Conservation (phyloP, 345 rosid genomes). For the Hibiscus mutabilis region DNA sequence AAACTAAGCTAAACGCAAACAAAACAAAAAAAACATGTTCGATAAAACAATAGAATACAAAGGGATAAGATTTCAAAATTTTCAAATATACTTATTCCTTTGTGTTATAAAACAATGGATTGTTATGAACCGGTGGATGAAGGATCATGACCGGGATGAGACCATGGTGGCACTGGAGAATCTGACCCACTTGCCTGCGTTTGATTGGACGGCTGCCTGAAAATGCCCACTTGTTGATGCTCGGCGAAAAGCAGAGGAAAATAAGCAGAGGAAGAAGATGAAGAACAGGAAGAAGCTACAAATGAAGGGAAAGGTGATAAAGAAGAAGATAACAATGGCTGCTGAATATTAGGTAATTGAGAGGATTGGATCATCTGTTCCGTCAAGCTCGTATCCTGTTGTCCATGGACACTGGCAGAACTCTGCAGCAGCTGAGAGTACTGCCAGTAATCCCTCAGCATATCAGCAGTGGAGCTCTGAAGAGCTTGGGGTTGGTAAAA, state of each 20-base stretch:
- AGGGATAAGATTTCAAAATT: not conserved
- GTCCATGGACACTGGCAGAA: constrained; percentile 21
- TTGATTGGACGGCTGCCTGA: constrained; percentile 21
- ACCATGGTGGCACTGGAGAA: constrained; percentile 25
- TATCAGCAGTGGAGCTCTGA: constrained; percentile 9
- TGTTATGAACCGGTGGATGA: constrained; percentile 20
- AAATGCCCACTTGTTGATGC: constrained; percentile 24
- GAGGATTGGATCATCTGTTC: constrained; percentile 35
- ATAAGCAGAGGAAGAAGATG: constrained; percentile 30
- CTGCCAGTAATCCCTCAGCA: constrained; percentile 35
- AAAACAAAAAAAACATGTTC: constrained; percentile 5
- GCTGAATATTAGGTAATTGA: constrained; percentile 22
- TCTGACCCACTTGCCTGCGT: constrained; percentile 23
- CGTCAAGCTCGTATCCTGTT: constrained; percentile 19
- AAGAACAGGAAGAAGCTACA: constrained; percentile 11
- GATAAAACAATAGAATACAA: not conserved
- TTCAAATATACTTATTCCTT: not conserved
- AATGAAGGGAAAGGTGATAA: constrained; percentile 22
- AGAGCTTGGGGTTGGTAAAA: constrained; percentile 20
- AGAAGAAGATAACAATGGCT: constrained; percentile 14
- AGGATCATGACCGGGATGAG: constrained; percentile 31
- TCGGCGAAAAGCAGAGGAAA: constrained; percentile 41
- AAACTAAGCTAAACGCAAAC: not conserved
- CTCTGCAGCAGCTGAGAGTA: constrained; percentile 47
- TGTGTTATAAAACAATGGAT: not conserved